Base-by-base conservation (phyloP, 1,284 basidiomycete species). In the Lentinula novae-zelandiae region DNA sequence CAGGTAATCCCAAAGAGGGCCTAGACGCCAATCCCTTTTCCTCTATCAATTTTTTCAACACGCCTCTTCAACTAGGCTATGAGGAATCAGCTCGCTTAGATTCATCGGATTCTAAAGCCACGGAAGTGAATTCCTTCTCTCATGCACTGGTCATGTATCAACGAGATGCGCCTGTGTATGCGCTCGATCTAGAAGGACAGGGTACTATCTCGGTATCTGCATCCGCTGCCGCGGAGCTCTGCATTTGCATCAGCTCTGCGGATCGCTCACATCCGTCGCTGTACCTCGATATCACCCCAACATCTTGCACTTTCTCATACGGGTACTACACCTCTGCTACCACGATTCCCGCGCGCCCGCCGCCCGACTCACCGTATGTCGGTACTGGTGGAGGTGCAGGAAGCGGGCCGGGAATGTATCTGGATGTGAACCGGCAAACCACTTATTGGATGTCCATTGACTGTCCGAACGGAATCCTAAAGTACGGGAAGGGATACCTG, bases 361-460 rank as follows among this genome's bases (percentile, higher is more conserved):
- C 44, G 44, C 44, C 44, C n/a, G 44, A 22, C 20, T 46, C 44
- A 46, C 20, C 44, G 8, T 46, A 46, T 27, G 17, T 46, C 15
- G 44, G 40, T 6, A 6, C 40, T 44, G 40, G 15, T 6, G 40
- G 40, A 44, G 40, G 44, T 46, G 44, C 17, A 20, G 44, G 44
- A 20, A 20, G 9, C 44, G 44, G 44, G 17, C 44, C 44, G 44
- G 44, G 44, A 3, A 46, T 46, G 44, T 46, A 46, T 22, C 20
- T 46, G 44, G 44, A 46, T 46, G 44, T 46, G 12, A 46, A 46
- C 20, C n/a, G 44, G 20, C 44, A 54, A 36, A 40, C 53, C 17
- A 54, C 27, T 3, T 54, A 54, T 39, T 54, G 53, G 53, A n/a
- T 54, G 17, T 54, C 53, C 34, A 39, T 54, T 12, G 53, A 54